Base-by-base conservation (phyloP, 2,329 filamentous ascomycete species). In the Penicillium sp. region DNA sequence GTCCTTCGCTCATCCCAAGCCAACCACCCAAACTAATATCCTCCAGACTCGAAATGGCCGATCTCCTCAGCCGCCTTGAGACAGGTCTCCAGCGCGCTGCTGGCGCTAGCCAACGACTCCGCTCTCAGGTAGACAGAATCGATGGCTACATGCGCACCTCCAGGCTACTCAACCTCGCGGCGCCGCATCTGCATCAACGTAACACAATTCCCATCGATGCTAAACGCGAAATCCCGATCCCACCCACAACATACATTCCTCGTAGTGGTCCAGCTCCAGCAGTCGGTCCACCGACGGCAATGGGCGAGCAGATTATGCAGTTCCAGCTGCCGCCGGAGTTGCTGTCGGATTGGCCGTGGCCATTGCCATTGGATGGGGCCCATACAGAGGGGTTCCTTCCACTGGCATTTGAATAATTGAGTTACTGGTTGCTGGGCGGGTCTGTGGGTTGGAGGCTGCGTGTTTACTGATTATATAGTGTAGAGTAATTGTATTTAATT, bases 31-130 rank as follows among this genome's bases (percentile, higher is more conserved):
- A 19, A 17, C 16, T n/a, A 40, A 35, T 42, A 19, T 45, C 10
- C 11, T 38, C 48, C 45, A 62, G 66, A 14, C 68, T 76, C 4
- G 69, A 72, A 50, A 74, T 81, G 65, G 78, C 77, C 16, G 73
- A 78, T 50, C 71, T 81, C 1, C 71, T 81, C 11, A 70, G 74
- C 49, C 75, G 69, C 31, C 69, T 81, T 2, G 78, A 80, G 58
- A 67, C 67, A 14, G 71, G 71, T 14, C 67, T 80, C 5, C 70
- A 74, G 47, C 73, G 73, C 3, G 69, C 73, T 2, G 66, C 72
- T 11, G 75, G 73, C 33, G 74, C 75, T 2, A 74, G 73, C 43
- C 65, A 73, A 59, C 71, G 72, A 19, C 67, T 80, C 3, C 70
- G 74, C 17, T 61, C 67, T 14, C 74, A 77, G 43, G 75, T 79